Conservation (phyloP, 192 early-diverging fungal genomes). For the Coemansia aciculifera region DNA sequence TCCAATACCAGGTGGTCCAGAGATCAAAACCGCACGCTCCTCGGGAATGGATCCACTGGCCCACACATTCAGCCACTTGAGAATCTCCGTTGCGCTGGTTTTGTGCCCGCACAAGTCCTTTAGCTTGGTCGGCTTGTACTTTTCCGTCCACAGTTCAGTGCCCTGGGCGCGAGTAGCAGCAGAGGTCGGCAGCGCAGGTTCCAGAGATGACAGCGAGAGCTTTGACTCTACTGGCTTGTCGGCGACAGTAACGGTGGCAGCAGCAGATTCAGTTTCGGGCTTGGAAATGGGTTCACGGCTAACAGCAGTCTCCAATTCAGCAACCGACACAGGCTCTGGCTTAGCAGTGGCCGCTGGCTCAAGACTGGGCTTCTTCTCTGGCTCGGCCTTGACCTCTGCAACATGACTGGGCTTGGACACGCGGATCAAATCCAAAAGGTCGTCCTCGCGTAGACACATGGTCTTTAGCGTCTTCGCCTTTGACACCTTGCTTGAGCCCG, state of each 20-base stretch:
- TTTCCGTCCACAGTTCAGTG: slow-evolving; percentile 86
- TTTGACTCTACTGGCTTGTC: neutral
- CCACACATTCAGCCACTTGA: slow-evolving; percentile 79
- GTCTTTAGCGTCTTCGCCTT: slow-evolving; percentile 73
- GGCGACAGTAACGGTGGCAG: slow-evolving; percentile 28
- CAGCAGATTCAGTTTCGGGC: neutral
- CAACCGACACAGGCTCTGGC: neutral
- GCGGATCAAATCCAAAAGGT: slow-evolving; percentile 76
- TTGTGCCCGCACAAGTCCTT: slow-evolving; percentile 90
- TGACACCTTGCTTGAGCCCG: slow-evolving; percentile 79
- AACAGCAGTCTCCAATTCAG: neutral
- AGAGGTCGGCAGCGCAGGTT: slow-evolving; percentile 8
- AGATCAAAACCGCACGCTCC: slow-evolving; percentile 72
- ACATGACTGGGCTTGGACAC: slow-evolving; percentile 33
- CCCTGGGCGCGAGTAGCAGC: neutral
- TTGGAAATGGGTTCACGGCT: neutral
- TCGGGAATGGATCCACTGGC: slow-evolving; percentile 35
- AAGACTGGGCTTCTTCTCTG: neutral
- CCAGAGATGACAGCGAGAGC: slow-evolving; percentile 3
- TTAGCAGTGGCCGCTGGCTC: neutral
- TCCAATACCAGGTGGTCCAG: slow-evolving; percentile 96
- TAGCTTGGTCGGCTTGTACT: slow-evolving; percentile 81
- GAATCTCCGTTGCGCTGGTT: slow-evolving; percentile 63
- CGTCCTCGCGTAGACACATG: slow-evolving; percentile 80
- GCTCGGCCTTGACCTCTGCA: neutral